Evolutionary conservation across 176 grass and related monocot genomes (phyloP), one percentile per base, ranked within the genome.

Genomic region (Aegilops tauschii): DNA sequence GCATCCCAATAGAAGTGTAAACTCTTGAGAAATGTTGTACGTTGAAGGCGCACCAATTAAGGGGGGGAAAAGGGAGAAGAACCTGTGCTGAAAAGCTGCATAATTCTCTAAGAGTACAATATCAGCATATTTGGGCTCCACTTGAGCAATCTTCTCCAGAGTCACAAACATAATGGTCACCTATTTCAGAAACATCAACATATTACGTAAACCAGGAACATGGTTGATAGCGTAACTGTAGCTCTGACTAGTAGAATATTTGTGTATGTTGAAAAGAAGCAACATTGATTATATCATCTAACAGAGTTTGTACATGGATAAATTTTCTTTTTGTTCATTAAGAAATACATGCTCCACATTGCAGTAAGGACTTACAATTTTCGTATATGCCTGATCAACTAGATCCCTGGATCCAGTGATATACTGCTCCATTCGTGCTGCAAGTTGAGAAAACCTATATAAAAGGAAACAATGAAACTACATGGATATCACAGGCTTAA

Each of bases 1-100:
- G 62, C 32, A 61, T 28, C 75, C 7, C 12, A 65, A 80, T 34
- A 35, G 29, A 54, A 40, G 16, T 21, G 35, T 68, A 72, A 36
- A 76, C 21, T 49, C 20, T 16, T 44, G 66, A 29, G 7, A 59
- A 72, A 69, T 18, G 27, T 44, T 29, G 59, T 25, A 29, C 5
- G 5, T 2, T 59, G 29, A 45, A 49, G 37, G 52, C 34, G 30
- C 16, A 50, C 75, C 23, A 61, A 23, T 23, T 66, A 62, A 25
- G 10, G 40, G 16, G 67, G 47, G 25, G 34, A 73, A 56, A 4
- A 0, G 16, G 18, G 54, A 21, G 18, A 2, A 20, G 12, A 68
- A 94, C 94, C 92, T 97, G 90, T 98, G 93, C 69, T 98, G 93
- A 32, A 98, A 98, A 73, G 96, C 93, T 76, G 96, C 96, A 76